Conservation (phyloP, 1,139 yeast genomes). For the Geotrichum australiense region DNA sequence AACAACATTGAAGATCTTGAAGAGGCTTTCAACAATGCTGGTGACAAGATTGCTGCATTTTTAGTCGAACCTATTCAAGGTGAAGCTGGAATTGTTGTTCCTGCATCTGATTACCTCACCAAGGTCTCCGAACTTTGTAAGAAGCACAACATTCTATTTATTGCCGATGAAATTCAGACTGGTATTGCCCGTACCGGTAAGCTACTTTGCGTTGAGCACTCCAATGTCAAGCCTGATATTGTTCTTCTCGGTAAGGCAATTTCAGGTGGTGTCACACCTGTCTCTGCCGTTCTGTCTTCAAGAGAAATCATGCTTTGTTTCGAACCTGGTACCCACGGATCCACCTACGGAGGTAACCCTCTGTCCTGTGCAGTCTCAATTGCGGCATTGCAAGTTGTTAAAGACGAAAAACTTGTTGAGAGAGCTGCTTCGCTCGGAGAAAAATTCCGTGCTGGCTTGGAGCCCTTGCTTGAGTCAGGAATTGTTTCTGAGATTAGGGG, state of each 20-base stretch:
- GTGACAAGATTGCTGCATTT: slow-evolving; percentile 87
- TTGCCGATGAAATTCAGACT: slow-evolving; percentile 96
- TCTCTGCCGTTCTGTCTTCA: slow-evolving; percentile 83
- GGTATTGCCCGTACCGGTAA: slow-evolving; percentile 98
- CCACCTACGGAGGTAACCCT: slow-evolving; percentile 98
- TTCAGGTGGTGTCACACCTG: slow-evolving; percentile 92
- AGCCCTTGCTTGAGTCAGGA: slow-evolving; percentile 52
- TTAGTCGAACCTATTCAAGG: slow-evolving; percentile 96
- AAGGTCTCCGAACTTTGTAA: slow-evolving; percentile 70
- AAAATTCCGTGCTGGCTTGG: slow-evolving; percentile 58
- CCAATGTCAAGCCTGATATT: slow-evolving; percentile 76
- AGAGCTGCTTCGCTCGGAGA: slow-evolving; percentile 69
- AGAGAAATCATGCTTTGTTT: slow-evolving; percentile 82
- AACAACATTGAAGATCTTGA: slow-evolving; percentile 74
- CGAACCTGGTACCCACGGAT: slow-evolving; percentile 96
- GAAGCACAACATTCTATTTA: slow-evolving; percentile 75
- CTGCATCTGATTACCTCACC: slow-evolving; percentile 73
- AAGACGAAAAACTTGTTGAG: slow-evolving; percentile 79
- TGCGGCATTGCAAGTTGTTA: slow-evolving; percentile 87
- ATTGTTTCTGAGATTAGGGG: slow-evolving; percentile 90
- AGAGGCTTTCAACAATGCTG: slow-evolving; percentile 73
- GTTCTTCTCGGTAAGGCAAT: slow-evolving; percentile 89
- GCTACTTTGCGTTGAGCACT: slow-evolving; percentile 86
- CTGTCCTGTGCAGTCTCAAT: slow-evolving; percentile 89
- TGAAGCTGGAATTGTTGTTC: slow-evolving; percentile 97